These are phyloP conservation scores for Coffea humblotiana DNA, from an alignment of 305 asterid species.

Conservation along the genomic window DNA sequence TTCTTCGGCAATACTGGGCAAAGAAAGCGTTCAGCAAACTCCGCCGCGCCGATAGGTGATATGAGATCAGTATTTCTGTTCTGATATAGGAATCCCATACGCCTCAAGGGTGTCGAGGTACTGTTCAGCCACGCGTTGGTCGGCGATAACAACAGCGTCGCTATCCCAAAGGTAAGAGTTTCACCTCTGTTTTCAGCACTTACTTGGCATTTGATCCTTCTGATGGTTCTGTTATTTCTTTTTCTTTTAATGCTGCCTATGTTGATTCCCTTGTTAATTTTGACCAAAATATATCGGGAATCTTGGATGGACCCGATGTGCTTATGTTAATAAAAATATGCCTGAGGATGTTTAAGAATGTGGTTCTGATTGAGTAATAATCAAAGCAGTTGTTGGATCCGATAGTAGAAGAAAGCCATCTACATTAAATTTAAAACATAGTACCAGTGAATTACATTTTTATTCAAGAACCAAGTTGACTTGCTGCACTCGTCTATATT, in stretches of 20 bases:
- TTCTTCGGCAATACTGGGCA: background rate
- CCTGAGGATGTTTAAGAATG: background rate
- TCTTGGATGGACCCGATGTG: background rate
- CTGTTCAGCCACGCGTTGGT: too few species aligned
- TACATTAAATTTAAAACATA: background rate
- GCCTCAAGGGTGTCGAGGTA: too few species aligned
- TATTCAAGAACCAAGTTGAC: conserved; percentile 6
- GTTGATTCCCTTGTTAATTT: background rate
- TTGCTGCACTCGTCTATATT: background rate
- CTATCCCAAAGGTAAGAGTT: background rate
- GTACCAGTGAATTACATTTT: conserved; percentile 3
- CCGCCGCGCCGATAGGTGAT: too few species aligned
- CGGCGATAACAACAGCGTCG: background rate
- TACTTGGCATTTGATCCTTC: background rate
- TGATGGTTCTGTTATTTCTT: background rate
- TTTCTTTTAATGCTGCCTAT: background rate
- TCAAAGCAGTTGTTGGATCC: background rate
- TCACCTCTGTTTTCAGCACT: background rate
- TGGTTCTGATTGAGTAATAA: background rate
- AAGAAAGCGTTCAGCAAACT: too few species aligned
- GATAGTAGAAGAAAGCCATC: background rate
- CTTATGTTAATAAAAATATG: background rate
- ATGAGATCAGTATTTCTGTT: too few species aligned
- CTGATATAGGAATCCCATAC: too few species aligned
- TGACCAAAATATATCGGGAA: background rate